phyloP scores from a whole-genome alignment of 2,329 filamentous ascomycete genomes.

The Eurotiales sp. region DNA sequence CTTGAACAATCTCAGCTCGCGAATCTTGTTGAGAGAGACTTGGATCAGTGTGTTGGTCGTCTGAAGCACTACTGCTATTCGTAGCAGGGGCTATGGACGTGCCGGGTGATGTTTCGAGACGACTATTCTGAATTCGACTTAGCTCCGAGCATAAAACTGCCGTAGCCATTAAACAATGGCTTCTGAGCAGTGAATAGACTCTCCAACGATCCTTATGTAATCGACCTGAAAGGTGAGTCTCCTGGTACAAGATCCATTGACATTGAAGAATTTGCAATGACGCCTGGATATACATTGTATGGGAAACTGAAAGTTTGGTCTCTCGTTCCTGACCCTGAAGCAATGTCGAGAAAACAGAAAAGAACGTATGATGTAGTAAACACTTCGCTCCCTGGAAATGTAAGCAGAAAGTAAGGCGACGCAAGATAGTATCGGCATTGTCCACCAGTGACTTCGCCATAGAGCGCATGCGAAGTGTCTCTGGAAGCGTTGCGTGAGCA shows the following conservation, averaged over 20 bases:
- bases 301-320: constrained; percentile 40
- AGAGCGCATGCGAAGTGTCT: constrained; percentile 14
- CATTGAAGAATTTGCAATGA: constrained; percentile 42
- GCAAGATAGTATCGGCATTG: constrained; percentile 9
- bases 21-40: neutral
- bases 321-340: neutral
- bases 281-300: constrained; percentile 43
- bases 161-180: constrained; percentile 2
- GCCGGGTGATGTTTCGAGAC: neutral
- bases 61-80: neutral
- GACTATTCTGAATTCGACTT: neutral
- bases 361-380: neutral
- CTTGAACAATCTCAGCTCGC: neutral
- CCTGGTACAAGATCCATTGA: constrained; percentile 42
- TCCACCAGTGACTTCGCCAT: constrained; percentile 11
- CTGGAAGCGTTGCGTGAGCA: constrained; percentile 18
- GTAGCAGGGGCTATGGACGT: neutral
- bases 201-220: constrained; percentile 43
- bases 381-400: constrained; percentile 5
- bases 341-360: neutral
- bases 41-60: neutral
- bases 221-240: constrained; percentile 38
- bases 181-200: constrained; percentile 38
- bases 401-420: constrained; percentile 31
- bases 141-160: neutral